phyloP scores from a whole-genome alignment of 176 grass and related monocot species.

The Carex scoparia region DNA sequence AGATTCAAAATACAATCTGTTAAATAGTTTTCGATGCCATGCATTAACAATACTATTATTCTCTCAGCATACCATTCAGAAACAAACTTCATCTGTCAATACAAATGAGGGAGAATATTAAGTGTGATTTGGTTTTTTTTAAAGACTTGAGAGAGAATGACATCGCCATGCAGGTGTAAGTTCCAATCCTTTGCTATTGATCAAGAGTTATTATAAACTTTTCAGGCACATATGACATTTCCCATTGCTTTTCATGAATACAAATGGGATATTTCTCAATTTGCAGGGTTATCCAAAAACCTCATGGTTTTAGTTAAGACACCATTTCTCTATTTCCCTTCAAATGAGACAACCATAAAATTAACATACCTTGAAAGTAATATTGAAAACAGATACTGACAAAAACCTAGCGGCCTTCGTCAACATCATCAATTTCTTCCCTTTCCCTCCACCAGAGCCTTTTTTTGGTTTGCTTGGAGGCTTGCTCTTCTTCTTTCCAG shows the following conservation, averaged over 20 bases:
- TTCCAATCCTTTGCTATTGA: background rate
- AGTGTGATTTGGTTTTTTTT: background rate
- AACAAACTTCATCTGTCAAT: background rate
- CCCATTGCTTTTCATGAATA: slow-evolving; percentile 11
- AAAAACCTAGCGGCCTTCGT: slow-evolving; percentile 49
- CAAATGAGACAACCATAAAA: background rate
- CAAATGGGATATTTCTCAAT: background rate
- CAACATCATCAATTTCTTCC: slow-evolving; percentile 59
- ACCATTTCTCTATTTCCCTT: background rate
- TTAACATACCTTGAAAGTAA: slow-evolving; percentile 69
- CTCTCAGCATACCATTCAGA: background rate
- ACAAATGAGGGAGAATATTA: background rate
- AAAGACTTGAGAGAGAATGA: background rate
- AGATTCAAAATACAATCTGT: background rate
- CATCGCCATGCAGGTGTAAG: background rate
- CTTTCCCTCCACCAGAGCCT: slow-evolving; percentile 38
- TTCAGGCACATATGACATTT: background rate
- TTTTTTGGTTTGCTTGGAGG: slow-evolving; percentile 37
- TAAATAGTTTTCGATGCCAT: background rate
- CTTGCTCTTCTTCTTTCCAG: slow-evolving; percentile 56
- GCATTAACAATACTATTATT: background rate
- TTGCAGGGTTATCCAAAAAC: background rate
- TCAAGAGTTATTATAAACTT: slow-evolving; percentile 1
- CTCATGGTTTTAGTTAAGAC: background rate
- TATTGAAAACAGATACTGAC: slow-evolving; percentile 58